Conservation (phyloP, 2,329 filamentous ascomycete species). For the Stemphylium vesicarium region DNA sequence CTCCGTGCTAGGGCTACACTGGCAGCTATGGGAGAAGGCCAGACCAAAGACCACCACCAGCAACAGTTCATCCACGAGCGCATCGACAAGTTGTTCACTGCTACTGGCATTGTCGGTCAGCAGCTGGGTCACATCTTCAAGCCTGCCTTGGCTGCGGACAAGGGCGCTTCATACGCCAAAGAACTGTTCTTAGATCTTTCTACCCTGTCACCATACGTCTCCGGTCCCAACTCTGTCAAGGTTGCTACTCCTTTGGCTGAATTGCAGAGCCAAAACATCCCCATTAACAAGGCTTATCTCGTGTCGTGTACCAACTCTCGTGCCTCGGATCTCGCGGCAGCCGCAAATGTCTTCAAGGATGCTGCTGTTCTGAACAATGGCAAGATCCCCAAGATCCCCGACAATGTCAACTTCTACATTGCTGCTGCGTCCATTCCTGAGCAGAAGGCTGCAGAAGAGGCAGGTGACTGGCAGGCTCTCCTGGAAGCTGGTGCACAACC, state of each 20-base stretch:
- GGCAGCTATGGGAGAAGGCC: conserved; percentile 64
- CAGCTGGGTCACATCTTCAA: conserved; percentile 49
- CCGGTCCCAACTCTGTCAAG: conserved; percentile 92
- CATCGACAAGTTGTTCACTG: conserved; percentile 71
- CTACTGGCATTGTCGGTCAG: conserved; percentile 47
- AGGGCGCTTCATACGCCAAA: conserved; percentile 82
- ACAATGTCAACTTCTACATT: conserved; percentile 84
- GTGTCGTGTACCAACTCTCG: conserved; percentile 90
- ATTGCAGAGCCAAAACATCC: conserved; percentile 75
- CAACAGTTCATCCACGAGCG: conserved; percentile 73
- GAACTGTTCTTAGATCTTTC: conserved; percentile 80
- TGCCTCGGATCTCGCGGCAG: conserved; percentile 79
- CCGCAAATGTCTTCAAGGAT: conserved; percentile 84
- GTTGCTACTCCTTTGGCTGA: conserved; percentile 78
- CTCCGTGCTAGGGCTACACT: conserved; percentile 76
- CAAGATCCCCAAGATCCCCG: conserved; percentile 71
- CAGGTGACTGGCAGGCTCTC: conserved; percentile 84
- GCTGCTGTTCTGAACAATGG: conserved; percentile 67
- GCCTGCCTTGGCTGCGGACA: conserved; percentile 73
- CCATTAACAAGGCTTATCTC: conserved; percentile 82
- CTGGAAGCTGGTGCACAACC: conserved; percentile 78
- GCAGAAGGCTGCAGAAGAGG: conserved; percentile 76
- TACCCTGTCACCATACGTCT: conserved; percentile 81
- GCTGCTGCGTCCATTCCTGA: conserved; percentile 82
- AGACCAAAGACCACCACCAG: conserved; percentile 57